Evolutionary conservation across 768 basidiomycete species (phyloP), one percentile per base, ranked within the genome.

Genomic region (Mycena metata): DNA sequence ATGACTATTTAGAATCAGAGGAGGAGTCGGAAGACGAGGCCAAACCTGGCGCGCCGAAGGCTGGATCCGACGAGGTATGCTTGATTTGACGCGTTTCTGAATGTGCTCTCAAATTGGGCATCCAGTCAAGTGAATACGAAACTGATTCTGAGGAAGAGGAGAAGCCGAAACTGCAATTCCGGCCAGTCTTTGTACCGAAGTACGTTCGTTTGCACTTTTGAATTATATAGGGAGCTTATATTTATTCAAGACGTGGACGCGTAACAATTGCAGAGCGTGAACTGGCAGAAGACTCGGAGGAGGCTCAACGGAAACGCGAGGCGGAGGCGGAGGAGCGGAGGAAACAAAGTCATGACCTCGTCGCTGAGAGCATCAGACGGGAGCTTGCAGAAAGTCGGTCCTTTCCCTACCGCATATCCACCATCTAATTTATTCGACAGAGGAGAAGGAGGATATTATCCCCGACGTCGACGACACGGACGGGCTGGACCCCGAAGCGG

Each of bases 171-270:
- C 81, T 89, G 8, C 88, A 91, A 70, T 96, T 97, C 79, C 85
- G 96, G 69, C 98, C 98, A 2, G 93, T 97, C 0, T 99, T 98
- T 78, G 89, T 99, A 19, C 94, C 94, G 61, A 99, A 99, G 96
- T 96, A 76, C 66, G 91, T 80, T 35, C 50, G 42, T 26, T 56
- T 24, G 17, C 33, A 42, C 26, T 51, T 65, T 60, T 17, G 56
- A 6, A 10, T 16, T 57, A 6, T 30, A 16, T 16, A 13, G 55
- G 46, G 56, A 8, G 62, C 47, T 50, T 69, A 72, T 60, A 57
- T 54, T 63, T 42, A 51, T 50, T 72, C 26, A 71, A 95, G 94
- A 80, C 92, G 92, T 19, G 91, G 86, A n/a, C 87, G 93, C 33
- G 88, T 75, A 23, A 96, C 95, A 0, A 84, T 96, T 42, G 83